phyloP scores from a whole-genome alignment of 2,329 filamentous ascomycete species.

The Fusarium austroafricanum region DNA sequence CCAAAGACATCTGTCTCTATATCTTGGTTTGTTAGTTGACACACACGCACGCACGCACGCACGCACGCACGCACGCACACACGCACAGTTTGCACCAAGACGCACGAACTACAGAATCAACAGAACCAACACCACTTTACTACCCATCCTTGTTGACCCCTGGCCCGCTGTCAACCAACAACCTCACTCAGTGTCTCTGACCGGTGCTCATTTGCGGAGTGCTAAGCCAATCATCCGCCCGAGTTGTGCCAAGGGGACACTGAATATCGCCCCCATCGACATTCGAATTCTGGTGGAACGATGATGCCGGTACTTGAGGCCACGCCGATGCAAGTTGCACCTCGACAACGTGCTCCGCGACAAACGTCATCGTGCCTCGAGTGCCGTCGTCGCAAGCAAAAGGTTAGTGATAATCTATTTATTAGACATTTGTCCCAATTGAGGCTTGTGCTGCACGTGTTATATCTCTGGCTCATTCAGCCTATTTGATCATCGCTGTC shows the following conservation, averaged over 20 bases:
- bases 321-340: conserved; percentile 37
- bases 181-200: conserved; percentile 15
- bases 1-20: background rate
- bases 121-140: conserved; percentile 22
- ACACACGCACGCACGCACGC: background rate
- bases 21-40: background rate
- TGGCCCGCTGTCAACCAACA: conserved; percentile 25
- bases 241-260: conserved; percentile 3
- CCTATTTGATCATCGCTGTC: background rate
- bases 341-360: conserved; percentile 39
- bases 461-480: background rate
- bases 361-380: conserved; percentile 61
- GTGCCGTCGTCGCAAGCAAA: conserved; percentile 64
- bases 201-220: conserved; percentile 4
- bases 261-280: background rate
- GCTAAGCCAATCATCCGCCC: conserved; percentile 11
- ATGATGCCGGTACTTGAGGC: conserved; percentile 34
- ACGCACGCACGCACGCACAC: background rate
- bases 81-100: background rate
- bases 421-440: background rate
- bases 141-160: conserved; percentile 17
- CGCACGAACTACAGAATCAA: background rate
- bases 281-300: conserved; percentile 11
- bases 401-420: conserved; percentile 49
- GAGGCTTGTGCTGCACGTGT: background rate